Conservation (phyloP, 176 grass and related monocot genomes). For the Phoenix roebelenii region DNA sequence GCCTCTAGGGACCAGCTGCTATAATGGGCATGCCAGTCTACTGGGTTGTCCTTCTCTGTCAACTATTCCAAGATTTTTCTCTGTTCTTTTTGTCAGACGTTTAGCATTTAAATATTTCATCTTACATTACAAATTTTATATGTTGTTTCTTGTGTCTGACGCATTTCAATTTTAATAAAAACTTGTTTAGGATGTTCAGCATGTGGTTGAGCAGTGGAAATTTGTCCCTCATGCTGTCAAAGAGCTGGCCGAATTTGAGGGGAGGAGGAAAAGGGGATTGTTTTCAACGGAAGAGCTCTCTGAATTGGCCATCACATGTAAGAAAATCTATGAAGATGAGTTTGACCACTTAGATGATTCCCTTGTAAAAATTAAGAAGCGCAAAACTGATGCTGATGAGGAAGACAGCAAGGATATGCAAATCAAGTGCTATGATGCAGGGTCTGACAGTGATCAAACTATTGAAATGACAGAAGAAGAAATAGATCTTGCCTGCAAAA, state of each 20-base stretch:
- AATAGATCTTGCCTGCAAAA: conserved; percentile 54
- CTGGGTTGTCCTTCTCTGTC: too few species aligned
- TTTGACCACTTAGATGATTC: conserved; percentile 23
- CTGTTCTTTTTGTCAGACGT: too few species aligned
- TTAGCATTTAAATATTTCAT: too few species aligned
- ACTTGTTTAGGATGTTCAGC: conserved; percentile 45
- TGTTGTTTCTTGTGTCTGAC: neutral
- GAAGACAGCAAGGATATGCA: neutral
- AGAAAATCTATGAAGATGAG: conserved; percentile 59
- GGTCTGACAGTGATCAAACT: conserved; percentile 68
- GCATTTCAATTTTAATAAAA: neutral
- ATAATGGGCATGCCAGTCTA: too few species aligned
- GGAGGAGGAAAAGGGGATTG: conserved; percentile 23
- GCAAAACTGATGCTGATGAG: conserved; percentile 1
- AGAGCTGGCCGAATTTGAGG: conserved; percentile 43
- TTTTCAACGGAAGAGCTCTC: conserved; percentile 36
- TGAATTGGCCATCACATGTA: conserved; percentile 50
- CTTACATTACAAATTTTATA: too few species aligned
- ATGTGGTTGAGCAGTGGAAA: conserved; percentile 67
- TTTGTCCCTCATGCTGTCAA: conserved; percentile 63
- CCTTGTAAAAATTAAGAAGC: conserved; percentile 25
- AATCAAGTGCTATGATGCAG: conserved; percentile 13
- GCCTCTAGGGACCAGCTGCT: too few species aligned
- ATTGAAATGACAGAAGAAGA: conserved; percentile 96
- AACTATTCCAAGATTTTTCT: too few species aligned